These are phyloP conservation scores for Obba rivulosa DNA, from an alignment of 768 basidiomycete genomes.

Conservation along the genomic window DNA sequence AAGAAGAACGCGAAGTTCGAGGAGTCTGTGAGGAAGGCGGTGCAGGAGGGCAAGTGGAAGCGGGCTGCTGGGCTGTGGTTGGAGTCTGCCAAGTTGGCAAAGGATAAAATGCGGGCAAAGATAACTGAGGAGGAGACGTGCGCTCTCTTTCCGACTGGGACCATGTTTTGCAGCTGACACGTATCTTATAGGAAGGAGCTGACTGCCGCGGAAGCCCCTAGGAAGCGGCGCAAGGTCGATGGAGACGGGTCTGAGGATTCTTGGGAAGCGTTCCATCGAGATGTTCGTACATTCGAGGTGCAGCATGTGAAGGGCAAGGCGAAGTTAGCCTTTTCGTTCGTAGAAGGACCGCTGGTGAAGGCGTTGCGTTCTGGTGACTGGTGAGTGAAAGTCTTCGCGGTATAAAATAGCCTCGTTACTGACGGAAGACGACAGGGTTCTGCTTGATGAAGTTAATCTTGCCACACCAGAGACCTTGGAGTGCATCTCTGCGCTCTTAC, in stretches of 20 bases:
- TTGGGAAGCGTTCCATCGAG: conserved; percentile 66
- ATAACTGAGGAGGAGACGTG: conserved; percentile 21
- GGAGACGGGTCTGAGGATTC: conserved; percentile 37
- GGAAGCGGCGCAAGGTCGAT: conserved; percentile 69
- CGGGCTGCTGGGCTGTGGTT: conserved; percentile 79
- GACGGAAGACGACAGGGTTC: conserved; percentile 53
- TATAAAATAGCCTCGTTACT: background rate
- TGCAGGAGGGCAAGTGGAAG: conserved; percentile 82
- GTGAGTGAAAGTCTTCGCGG: conserved; percentile 38
- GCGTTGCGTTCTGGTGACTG: conserved; percentile 88
- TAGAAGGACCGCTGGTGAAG: conserved; percentile 93
- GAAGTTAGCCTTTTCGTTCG: conserved; percentile 90
- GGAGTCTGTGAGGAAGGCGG: conserved; percentile 73
- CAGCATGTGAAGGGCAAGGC: conserved; percentile 86
- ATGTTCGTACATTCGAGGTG: conserved; percentile 76
- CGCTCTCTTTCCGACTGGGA: conserved; percentile 1
- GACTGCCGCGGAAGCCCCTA: conserved; percentile 39
- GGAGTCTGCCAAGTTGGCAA: conserved; percentile 67
- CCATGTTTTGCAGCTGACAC: too few species aligned
- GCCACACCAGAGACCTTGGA: conserved; percentile 93
- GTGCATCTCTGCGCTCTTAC: conserved; percentile 82
- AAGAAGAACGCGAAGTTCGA: conserved; percentile 87
- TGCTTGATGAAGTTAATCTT: conserved; percentile 95
- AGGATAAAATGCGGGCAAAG: conserved; percentile 49
- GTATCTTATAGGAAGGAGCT: conserved; percentile 23